phyloP scores from a whole-genome alignment of 768 basidiomycete species.

The Suillus discolor region DNA sequence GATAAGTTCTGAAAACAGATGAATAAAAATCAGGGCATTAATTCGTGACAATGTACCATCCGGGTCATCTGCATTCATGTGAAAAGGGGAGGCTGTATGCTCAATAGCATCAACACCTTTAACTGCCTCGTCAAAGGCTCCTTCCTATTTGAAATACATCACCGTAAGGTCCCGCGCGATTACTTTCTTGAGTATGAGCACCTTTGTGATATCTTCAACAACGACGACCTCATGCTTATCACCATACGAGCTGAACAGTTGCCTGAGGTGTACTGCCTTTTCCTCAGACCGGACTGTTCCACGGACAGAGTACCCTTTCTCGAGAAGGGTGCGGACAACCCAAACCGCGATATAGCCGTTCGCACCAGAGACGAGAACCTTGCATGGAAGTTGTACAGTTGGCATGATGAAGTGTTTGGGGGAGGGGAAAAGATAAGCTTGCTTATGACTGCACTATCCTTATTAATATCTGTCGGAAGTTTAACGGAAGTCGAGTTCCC shows the following conservation, averaged over 20 bases:
- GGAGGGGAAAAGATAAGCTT: not conserved
- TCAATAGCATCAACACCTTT: slow-evolving; percentile 72
- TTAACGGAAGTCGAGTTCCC: not conserved
- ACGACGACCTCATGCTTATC: slow-evolving; percentile 64
- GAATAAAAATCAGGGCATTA: not conserved
- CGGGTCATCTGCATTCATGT: slow-evolving; percentile 47
- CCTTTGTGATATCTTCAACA: slow-evolving; percentile 69
- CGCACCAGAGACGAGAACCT: slow-evolving; percentile 33
- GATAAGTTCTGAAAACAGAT: slow-evolving; percentile 51
- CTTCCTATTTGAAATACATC: slow-evolving; percentile 39
- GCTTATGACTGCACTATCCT: not conserved
- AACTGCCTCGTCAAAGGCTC: slow-evolving; percentile 80
- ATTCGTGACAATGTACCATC: slow-evolving; percentile 27
- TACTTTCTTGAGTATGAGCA: slow-evolving; percentile 22
- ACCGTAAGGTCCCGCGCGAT: not conserved
- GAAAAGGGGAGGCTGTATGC: slow-evolving; percentile 70
- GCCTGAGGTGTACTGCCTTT: slow-evolving; percentile 61
- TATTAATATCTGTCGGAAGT: not conserved
- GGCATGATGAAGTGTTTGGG: slow-evolving; percentile 21
- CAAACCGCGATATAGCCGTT: slow-evolving; percentile 46
- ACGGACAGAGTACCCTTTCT: slow-evolving; percentile 62
- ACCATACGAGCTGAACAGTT: slow-evolving; percentile 54
- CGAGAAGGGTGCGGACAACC: slow-evolving; percentile 57
- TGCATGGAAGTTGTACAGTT: slow-evolving; percentile 25
- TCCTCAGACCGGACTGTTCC: slow-evolving; percentile 64